Percentiles rank a stretch among this genome's conserved stretches.
Evolutionary conservation across 805 yeast genomes (phyloP).

Genomic region (Yarrowia sp.): DNA sequence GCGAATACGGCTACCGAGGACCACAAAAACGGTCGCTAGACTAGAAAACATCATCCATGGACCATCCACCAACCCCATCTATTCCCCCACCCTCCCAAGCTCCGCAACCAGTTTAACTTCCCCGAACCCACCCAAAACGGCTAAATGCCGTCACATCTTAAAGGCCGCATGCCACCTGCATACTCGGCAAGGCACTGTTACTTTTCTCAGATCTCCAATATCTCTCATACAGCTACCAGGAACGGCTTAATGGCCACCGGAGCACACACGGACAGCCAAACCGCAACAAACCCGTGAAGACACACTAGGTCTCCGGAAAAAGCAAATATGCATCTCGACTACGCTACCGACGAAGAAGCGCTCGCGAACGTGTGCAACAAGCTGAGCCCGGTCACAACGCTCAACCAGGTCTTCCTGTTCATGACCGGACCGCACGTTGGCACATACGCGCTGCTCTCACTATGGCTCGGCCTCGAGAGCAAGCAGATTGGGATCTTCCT

Average conservation of each 20-base stretch:
- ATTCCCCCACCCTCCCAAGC: no score
- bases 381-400: background rate
- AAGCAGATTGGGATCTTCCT: background rate
- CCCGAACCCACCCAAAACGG: background rate
- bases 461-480: background rate
- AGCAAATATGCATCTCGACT: background rate
- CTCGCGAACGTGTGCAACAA: background rate
- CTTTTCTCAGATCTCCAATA: constrained; percentile 1
- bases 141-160: background rate
- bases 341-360: constrained; percentile 6
- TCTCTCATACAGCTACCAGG: background rate
- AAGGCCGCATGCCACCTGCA: constrained; percentile 9
- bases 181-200: background rate
- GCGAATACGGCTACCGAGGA: no score
- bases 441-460: background rate
- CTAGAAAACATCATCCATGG: no score
- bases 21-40: no score
- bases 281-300: background rate
- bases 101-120: background rate
- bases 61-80: no score
- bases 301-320: no score
- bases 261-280: background rate
- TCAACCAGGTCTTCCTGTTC: constrained; percentile 13
- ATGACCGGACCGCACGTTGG: constrained; percentile 12
- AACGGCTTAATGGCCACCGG: background rate